Evolutionary conservation across 2,329 filamentous ascomycete genomes (phyloP).

Genomic region (Sphaerulina populicola): DNA sequence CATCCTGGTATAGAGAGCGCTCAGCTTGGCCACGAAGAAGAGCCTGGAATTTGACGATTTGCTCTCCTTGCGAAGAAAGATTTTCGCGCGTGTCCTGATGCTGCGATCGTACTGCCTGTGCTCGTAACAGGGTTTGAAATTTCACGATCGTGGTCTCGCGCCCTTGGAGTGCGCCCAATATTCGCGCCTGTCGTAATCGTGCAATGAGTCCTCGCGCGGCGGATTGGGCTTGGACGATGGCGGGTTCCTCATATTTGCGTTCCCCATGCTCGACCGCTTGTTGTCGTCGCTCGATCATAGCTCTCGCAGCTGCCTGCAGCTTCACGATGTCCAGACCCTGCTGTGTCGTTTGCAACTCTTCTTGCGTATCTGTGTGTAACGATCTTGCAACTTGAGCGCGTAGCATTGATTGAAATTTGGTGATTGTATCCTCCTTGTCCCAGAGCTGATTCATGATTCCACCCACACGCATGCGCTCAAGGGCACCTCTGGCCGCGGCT

Average conservation of each 20-base stretch:
- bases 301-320: slow-evolving; percentile 52
- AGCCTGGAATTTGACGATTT: slow-evolving; percentile 53
- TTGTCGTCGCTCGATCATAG: slow-evolving; percentile 52
- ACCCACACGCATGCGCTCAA: slow-evolving; percentile 67
- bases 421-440: slow-evolving; percentile 68
- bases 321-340: slow-evolving; percentile 52
- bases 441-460: slow-evolving; percentile 80
- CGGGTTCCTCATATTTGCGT: slow-evolving; percentile 23
- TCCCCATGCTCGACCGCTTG: slow-evolving; percentile 26
- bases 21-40: slow-evolving; percentile 55
- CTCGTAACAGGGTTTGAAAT: slow-evolving; percentile 60
- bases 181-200: slow-evolving; percentile 30
- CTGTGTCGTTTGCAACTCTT: slow-evolving; percentile 41
- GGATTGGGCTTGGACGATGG: slow-evolving; percentile 34
- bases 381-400: slow-evolving; percentile 38
- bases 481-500: slow-evolving; percentile 54
- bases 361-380: slow-evolving; percentile 54
- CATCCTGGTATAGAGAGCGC: slow-evolving; percentile 32
- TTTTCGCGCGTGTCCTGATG: slow-evolving; percentile 52
- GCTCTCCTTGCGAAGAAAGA: slow-evolving; percentile 34
- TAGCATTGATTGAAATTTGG: slow-evolving; percentile 71
- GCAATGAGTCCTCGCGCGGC: slow-evolving; percentile 37
- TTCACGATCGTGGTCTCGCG: slow-evolving; percentile 38
- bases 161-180: slow-evolving; percentile 27
- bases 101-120: slow-evolving; percentile 46